A percentile compares a stretch with the other conserved stretches of the same genome.
Evolutionary conservation across 176 grass and related monocot species (phyloP).

Genomic region (Eleusine coracana): DNA sequence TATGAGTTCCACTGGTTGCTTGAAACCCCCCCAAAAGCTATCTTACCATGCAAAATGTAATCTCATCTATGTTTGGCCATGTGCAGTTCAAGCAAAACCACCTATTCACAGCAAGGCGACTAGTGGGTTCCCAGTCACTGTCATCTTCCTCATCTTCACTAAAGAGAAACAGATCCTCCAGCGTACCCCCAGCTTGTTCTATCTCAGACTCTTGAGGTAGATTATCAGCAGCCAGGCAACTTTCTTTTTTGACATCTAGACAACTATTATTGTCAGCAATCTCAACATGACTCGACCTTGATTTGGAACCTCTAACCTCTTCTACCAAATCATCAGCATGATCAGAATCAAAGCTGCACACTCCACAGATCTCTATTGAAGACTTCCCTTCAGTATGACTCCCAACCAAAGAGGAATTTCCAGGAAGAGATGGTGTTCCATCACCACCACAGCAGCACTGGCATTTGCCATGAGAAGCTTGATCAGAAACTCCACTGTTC

Average conservation of each 20-base stretch:
- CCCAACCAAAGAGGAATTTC: conserved; percentile 8
- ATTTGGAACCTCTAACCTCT: conserved; percentile 13
- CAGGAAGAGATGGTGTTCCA: conserved; percentile 40
- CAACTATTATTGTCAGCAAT: conserved; percentile 38
- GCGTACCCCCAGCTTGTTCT: conserved; percentile 51
- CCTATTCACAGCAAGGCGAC: conserved; percentile 51
- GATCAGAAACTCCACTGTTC: conserved; percentile 37
- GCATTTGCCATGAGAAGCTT: conserved; percentile 46
- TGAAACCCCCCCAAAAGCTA: neutral
- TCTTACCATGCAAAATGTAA: conserved; percentile 60
- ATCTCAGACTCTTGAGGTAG: conserved; percentile 41
- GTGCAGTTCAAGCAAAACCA: conserved; percentile 91
- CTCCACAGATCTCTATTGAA: conserved; percentile 42
- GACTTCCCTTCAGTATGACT: conserved; percentile 25
- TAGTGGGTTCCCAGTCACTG: conserved; percentile 79
- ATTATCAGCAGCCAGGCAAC: conserved; percentile 40
- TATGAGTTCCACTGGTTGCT: neutral
- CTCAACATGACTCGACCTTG: conserved; percentile 40
- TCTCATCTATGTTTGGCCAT: conserved; percentile 58
- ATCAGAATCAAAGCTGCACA: conserved; percentile 27
- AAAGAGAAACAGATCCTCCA: conserved; percentile 71
- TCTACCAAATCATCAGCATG: conserved; percentile 35
- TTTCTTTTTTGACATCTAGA: conserved; percentile 43
- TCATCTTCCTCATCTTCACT: conserved; percentile 88
- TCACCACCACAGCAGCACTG: conserved; percentile 24